Conservation (phyloP, 805 yeast genomes). For the Candida methanosorbosa region DNA sequence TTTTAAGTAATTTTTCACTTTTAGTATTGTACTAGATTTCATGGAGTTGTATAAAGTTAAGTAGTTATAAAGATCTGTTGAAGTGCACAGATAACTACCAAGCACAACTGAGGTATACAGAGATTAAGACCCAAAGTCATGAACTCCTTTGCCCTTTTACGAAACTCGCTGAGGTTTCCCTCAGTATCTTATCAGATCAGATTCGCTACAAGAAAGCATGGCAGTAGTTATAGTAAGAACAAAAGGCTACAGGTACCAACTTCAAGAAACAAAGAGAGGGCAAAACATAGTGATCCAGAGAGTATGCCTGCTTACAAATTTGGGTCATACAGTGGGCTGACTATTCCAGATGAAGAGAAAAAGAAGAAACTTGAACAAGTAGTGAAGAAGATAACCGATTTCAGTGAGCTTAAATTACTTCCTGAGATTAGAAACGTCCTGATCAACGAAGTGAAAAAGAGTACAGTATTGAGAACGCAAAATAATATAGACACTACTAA, state of each 20-base stretch:
- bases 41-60: too few relatives aligned
- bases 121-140: too few relatives aligned
- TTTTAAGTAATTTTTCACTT: too few relatives aligned
- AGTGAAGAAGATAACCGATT: slow-evolving; percentile 47
- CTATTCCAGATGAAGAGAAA: slow-evolving; percentile 27
- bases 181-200: too few relatives aligned
- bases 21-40: too few relatives aligned
- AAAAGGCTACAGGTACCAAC: slow-evolving; percentile 12
- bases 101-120: too few relatives aligned
- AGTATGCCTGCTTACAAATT: slow-evolving; percentile 25
- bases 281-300: slow-evolving; percentile 4
- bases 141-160: too few relatives aligned
- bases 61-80: too few relatives aligned
- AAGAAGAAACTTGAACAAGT: slow-evolving; percentile 28
- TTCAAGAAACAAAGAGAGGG: slow-evolving; percentile 2
- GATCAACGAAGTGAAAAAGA: slow-evolving; percentile 40
- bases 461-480: slow-evolving; percentile 32
- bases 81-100: too few relatives aligned
- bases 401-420: slow-evolving; percentile 57
- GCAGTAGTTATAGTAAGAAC: slow-evolving; percentile 2
- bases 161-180: too few relatives aligned
- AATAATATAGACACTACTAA: slow-evolving; percentile 19
- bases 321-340: slow-evolving; percentile 42
- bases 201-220: too few relatives aligned
- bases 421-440: slow-evolving; percentile 60